Evolutionary conservation across 2,329 filamentous ascomycete species (phyloP).

Genomic region (Acrocalymma vagum): DNA sequence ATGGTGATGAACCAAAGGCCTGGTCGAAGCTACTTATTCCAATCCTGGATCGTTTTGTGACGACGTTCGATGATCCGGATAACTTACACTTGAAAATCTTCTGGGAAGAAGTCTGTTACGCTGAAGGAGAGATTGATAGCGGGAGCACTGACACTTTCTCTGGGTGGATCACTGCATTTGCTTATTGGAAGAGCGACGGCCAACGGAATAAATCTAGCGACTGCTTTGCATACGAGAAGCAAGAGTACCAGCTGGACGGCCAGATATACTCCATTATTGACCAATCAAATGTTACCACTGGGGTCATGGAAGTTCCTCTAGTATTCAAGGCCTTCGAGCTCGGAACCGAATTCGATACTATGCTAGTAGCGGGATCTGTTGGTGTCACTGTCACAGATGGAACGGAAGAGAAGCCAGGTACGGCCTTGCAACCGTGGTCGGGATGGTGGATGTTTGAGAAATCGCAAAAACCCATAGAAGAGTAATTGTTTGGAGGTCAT

Average conservation of each 20-base stretch:
- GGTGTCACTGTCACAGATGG: constrained; percentile 5
- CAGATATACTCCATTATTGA: constrained; percentile 3
- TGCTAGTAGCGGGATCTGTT: constrained; percentile 13
- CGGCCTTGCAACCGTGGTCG: constrained; percentile 9
- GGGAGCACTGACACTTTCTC: constrained; percentile 1
- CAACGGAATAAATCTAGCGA: no score
- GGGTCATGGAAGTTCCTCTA: constrained; percentile 10
- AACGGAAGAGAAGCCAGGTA: not conserved
- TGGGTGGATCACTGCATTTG: constrained; percentile 24
- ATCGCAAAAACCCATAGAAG: no score
- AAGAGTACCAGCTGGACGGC: no score
- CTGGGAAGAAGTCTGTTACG: constrained; percentile 50
- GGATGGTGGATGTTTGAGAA: constrained; percentile 19
- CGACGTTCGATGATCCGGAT: constrained; percentile 49
- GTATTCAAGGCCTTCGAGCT: constrained; percentile 2
- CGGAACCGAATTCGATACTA: constrained; percentile 1
- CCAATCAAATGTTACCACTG: constrained; percentile 4
- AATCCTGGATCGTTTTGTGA: constrained; percentile 56
- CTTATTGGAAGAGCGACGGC: constrained; percentile 18
- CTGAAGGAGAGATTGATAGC: constrained; percentile 1
- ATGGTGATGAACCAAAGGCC: constrained; percentile 55
- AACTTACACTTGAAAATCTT: constrained; percentile 48
- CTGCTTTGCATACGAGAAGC: no score
- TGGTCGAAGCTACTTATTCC: constrained; percentile 51
- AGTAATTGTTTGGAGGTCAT: no score